Percentiles rank a stretch among this genome's conserved stretches.
These are phyloP conservation scores for Excoecaria cochinchinensis DNA, from an alignment of 345 rosid species.

Conservation along the genomic window DNA sequence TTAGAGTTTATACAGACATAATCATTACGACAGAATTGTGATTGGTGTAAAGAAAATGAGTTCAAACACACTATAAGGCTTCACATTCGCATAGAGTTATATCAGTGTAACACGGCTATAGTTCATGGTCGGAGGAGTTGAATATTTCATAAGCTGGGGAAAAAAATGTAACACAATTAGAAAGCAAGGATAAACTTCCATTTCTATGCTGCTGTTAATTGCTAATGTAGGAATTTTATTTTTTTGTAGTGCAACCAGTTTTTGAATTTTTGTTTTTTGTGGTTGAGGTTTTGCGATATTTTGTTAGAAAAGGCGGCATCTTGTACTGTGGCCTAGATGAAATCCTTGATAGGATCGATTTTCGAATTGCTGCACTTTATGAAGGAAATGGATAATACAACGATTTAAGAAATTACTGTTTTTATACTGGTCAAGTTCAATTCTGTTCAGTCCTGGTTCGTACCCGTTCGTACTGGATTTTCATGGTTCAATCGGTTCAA, in stretches of 20 bases:
- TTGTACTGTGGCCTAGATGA: too few species aligned
- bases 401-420: too few species aligned
- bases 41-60: background rate
- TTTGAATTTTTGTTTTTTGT: background rate
- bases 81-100: background rate
- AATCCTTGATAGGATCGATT: too few species aligned
- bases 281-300: too few species aligned
- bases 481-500: too few species aligned
- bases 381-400: too few species aligned
- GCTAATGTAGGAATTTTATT: background rate
- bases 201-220: background rate
- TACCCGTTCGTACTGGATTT: too few species aligned
- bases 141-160: background rate
- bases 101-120: background rate
- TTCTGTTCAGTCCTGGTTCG: too few species aligned
- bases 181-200: background rate
- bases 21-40: background rate
- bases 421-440: too few species aligned
- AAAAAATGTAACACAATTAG: background rate
- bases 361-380: too few species aligned
- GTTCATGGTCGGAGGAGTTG: too few species aligned
- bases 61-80: background rate
- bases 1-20: background rate
- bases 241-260: background rate
- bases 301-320: too few species aligned